Percentiles rank a stretch among this genome's conserved stretches.
Evolutionary conservation across 768 basidiomycete species (phyloP).

Genomic region (Naganishia friedmannii): DNA sequence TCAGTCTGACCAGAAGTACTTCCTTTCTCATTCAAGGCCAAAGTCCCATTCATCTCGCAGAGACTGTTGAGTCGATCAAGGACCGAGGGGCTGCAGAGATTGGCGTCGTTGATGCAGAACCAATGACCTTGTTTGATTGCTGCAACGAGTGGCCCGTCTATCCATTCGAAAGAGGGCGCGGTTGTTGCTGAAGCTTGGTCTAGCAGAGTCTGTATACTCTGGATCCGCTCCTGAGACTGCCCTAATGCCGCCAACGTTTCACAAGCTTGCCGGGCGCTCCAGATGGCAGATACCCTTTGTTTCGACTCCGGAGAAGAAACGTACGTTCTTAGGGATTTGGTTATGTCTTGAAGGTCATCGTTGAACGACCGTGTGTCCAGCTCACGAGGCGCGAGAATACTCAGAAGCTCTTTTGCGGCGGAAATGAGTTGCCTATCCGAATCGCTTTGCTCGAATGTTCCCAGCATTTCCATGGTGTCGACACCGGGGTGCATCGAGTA

Average conservation of each 20-base stretch:
- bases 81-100: slow-evolving; percentile 90
- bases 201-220: background rate
- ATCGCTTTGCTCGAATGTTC: slow-evolving; percentile 91
- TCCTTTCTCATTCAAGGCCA: slow-evolving; percentile 87
- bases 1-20: slow-evolving; percentile 73
- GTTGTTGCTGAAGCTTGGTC: background rate
- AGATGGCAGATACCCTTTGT: background rate
- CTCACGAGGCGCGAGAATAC: background rate
- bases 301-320: background rate
- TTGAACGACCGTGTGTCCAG: slow-evolving; percentile 9
- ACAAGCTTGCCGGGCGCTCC: background rate
- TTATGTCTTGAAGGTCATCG: background rate
- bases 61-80: slow-evolving; percentile 94
- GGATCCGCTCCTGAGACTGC: background rate
- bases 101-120: slow-evolving; percentile 87
- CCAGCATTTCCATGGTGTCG: slow-evolving; percentile 89
- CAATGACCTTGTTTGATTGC: slow-evolving; percentile 85
- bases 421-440: slow-evolving; percentile 25
- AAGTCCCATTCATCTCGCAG: slow-evolving; percentile 76
- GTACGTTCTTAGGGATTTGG: background rate
- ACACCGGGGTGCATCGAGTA: slow-evolving; percentile 78
- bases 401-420: background rate
- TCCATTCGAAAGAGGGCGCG: slow-evolving; percentile 70
- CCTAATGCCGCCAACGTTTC: background rate
- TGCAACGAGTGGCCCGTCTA: slow-evolving; percentile 82